A percentile compares a stretch with the other conserved stretches of the same genome.
These are phyloP conservation scores for Triticum timopheevii DNA, from an alignment of 176 grass and related monocot species.

Conservation along the genomic window DNA sequence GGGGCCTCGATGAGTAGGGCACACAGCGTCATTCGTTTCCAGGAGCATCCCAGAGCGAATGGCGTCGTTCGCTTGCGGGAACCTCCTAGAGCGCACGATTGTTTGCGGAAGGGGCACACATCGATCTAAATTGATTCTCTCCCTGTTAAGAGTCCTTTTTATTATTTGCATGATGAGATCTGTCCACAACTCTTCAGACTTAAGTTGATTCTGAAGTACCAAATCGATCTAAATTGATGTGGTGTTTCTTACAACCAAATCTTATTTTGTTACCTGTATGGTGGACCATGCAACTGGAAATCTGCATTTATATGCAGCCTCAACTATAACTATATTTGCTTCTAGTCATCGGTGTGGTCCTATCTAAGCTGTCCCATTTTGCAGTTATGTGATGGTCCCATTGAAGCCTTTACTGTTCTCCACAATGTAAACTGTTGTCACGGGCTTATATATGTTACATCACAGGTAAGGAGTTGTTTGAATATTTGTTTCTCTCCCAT, in stretches of 20 bases:
- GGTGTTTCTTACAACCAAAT: background rate
- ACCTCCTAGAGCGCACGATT: no score
- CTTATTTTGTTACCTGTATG: background rate
- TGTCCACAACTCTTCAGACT: background rate
- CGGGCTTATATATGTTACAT: slow-evolving; percentile 93
- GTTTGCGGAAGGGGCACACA: no score
- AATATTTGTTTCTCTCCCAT: slow-evolving; percentile 20
- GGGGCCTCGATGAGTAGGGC: no score
- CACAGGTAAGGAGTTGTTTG: slow-evolving; percentile 55
- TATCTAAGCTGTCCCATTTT: slow-evolving; percentile 36
- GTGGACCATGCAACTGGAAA: background rate
- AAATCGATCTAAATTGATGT: background rate
- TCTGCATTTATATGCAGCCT: slow-evolving; percentile 15
- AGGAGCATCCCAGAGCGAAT: no score
- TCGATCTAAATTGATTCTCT: no score
- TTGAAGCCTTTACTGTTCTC: slow-evolving; percentile 88
- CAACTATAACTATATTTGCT: slow-evolving; percentile 21
- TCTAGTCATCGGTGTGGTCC: slow-evolving; percentile 1
- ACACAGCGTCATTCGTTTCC: no score
- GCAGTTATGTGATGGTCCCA: slow-evolving; percentile 86
- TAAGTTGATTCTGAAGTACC: background rate
- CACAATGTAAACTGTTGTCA: slow-evolving; percentile 96
- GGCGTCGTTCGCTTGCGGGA: no score
- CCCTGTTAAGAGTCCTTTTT: background rate
- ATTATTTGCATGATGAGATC: background rate